These are phyloP conservation scores for Pestalotiopsis sp. DNA, from an alignment of 2,329 filamentous ascomycete species.

Conservation along the genomic window DNA sequence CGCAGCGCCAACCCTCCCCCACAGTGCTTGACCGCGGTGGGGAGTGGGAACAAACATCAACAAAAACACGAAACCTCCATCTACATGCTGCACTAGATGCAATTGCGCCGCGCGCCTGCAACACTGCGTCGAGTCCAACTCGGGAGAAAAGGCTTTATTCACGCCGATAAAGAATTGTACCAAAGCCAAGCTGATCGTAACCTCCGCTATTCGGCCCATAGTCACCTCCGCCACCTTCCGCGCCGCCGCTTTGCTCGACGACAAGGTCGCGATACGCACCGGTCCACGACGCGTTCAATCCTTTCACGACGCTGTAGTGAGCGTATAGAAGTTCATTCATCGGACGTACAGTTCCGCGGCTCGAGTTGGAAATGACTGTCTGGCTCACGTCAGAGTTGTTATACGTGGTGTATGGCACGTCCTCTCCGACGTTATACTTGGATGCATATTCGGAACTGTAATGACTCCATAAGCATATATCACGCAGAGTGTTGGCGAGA, in stretches of 20 bases:
- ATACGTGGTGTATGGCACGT: slow-evolving; percentile 44
- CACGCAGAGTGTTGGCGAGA: background rate
- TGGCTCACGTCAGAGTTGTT: slow-evolving; percentile 37
- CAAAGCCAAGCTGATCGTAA: slow-evolving; percentile 39
- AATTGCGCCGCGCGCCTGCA: no score
- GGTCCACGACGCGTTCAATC: slow-evolving; percentile 39
- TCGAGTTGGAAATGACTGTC: slow-evolving; percentile 31
- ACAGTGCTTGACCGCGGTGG: no score
- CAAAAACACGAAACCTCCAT: no score
- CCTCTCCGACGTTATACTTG: slow-evolving; percentile 44
- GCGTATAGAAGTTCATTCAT: slow-evolving; percentile 41
- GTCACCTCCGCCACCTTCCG: slow-evolving; percentile 46
- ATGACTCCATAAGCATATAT: background rate
- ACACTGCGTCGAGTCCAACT: no score
- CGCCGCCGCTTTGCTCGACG: slow-evolving; percentile 28
- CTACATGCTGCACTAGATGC: no score
- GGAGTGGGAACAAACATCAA: no score
- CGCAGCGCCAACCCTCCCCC: no score
- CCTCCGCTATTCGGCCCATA: slow-evolving; percentile 43
- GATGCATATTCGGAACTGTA: slow-evolving; percentile 36
- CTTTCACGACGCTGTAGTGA: slow-evolving; percentile 41
- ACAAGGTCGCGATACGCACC: slow-evolving; percentile 38
- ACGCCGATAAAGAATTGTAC: slow-evolving; percentile 31
- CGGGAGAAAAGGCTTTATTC: background rate
- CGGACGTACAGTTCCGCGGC: slow-evolving; percentile 38